phyloP scores from a whole-genome alignment of 1,284 basidiomycete species.

The Ustilago nuda region DNA sequence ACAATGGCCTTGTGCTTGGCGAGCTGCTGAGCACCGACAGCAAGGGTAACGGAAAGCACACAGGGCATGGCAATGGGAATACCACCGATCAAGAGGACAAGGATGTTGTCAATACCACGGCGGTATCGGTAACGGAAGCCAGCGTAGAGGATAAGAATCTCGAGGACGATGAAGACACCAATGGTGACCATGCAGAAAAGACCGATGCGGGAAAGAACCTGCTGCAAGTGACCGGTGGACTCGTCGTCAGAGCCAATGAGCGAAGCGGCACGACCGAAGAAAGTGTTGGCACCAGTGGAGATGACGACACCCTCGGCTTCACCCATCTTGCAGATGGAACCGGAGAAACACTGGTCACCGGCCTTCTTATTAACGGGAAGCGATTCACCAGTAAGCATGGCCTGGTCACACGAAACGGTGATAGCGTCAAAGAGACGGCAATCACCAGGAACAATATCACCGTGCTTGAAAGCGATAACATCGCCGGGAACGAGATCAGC shows the following conservation, averaged over 20 bases:
- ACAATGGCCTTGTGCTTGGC: conserved; percentile 94
- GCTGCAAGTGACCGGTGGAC: conserved; percentile 75
- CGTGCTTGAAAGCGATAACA: conserved; percentile 85
- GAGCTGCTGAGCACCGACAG: conserved; percentile 94
- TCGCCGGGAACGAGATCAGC: conserved; percentile 90
- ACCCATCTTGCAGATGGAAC: conserved; percentile 79
- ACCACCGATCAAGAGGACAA: conserved; percentile 97
- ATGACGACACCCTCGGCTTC: conserved; percentile 89
- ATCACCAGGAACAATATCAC: conserved; percentile 89
- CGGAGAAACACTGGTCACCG: conserved; percentile 75
- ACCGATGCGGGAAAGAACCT: conserved; percentile 87
- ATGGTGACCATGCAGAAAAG: conserved; percentile 89
- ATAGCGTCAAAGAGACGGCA: conserved; percentile 82
- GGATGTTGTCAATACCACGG: conserved; percentile 88
- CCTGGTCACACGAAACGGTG: conserved; percentile 81
- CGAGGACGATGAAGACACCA: conserved; percentile 92
- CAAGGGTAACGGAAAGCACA: conserved; percentile 95
- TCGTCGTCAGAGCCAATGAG: conserved; percentile 96
- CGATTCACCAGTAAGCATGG: conserved; percentile 96
- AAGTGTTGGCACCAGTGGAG: conserved; percentile 87
- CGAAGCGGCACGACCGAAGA: conserved; percentile 93
- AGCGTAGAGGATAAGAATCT: conserved; percentile 96
- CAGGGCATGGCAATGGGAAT: conserved; percentile 97
- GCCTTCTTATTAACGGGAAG: conserved; percentile 88
- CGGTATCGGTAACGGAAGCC: conserved; percentile 75